A percentile compares a stretch with the other conserved stretches of the same genome.
phyloP scores from a whole-genome alignment of 1,139 yeast genomes.

The Martiniozyma asiatica region DNA sequence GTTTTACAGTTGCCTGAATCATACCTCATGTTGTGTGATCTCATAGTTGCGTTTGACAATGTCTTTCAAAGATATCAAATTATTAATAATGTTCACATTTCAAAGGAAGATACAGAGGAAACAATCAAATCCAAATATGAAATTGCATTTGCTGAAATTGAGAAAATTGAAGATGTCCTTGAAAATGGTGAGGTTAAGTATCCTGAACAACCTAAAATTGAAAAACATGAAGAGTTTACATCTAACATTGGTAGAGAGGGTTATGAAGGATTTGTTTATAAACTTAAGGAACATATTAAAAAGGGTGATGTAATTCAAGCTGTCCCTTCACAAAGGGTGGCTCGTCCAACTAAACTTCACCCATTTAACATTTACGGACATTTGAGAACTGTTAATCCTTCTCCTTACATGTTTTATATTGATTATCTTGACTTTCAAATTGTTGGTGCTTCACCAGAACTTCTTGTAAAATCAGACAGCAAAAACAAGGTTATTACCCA shows the following conservation, averaged over 20 bases:
- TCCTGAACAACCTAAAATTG: conserved; percentile 67
- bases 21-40: conserved; percentile 80
- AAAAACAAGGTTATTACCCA: conserved; percentile 76
- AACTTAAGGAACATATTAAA: conserved; percentile 67
- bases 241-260: conserved; percentile 93
- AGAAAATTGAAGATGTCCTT: conserved; percentile 41
- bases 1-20: conserved; percentile 82
- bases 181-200: conserved; percentile 34
- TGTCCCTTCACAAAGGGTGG: conserved; percentile 93
- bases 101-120: conserved; percentile 26
- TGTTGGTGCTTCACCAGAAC: conserved; percentile 95
- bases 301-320: conserved; percentile 95
- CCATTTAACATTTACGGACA: conserved; percentile 95
- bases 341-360: conserved; percentile 87
- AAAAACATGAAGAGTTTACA: conserved; percentile 49
- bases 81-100: conserved; percentile 59
- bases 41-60: conserved; percentile 83
- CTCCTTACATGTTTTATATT: conserved; percentile 89
- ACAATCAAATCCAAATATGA: conserved; percentile 39
- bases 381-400: conserved; percentile 88
- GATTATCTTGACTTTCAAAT: conserved; percentile 87
- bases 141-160: conserved; percentile 45
- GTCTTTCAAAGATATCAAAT: conserved; percentile 88
- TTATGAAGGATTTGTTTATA: conserved; percentile 69
- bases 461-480: conserved; percentile 68